Base-by-base conservation (phyloP, 371 early-diverging fungal genomes). In the Batkoa obscura region DNA sequence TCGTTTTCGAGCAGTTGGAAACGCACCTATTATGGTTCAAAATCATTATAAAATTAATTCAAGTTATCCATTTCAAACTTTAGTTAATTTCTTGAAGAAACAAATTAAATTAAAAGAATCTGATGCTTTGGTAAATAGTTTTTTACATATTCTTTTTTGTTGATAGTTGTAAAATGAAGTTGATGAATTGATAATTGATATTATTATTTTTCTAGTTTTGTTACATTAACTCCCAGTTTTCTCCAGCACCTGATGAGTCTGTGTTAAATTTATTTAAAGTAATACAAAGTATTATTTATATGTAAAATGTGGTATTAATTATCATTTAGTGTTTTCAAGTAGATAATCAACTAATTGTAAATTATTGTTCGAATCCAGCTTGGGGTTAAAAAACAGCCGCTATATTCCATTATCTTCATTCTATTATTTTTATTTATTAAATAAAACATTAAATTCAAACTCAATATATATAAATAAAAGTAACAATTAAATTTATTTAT, bases 1-100 rank as follows among this genome's bases (percentile, higher is more conserved):
- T 2, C 79, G 83, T 10, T 89, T 94, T 62, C 64, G 74, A 50
- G 81, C 90, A 0, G 85, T 88, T 23, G 94, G 94, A 17, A 88
- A 84, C 69, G 92, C 91, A 1, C 92, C 93, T 0, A 90, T 91
- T 54, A 64, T 94, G 38, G 90, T 89, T 65, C 83, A 88, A 61
- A 79, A 70, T 33, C 68, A 81, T 32, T 91, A 80, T 68, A 88
- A 84, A 63, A 84, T 94, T 45, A 78, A 81, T 2, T 77, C 89
- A 1, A 72, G 83, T 13, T 78, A 85, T 57, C 78, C 80, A 58
- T 89, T 94, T 64, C 78, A 86, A 59, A 73, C 83, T 2, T 84
- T 94, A 2, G 85, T 83, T 34, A 68, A 76, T 46, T 94, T 92
- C 62, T 65, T 94, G 50, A 71, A 88, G 3, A 86, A 81, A 62